A percentile compares a stretch with the other conserved stretches of the same genome.
These are phyloP conservation scores for Ophiosphaerella narmari DNA, from an alignment of 2,329 filamentous ascomycete genomes.

Conservation along the genomic window DNA sequence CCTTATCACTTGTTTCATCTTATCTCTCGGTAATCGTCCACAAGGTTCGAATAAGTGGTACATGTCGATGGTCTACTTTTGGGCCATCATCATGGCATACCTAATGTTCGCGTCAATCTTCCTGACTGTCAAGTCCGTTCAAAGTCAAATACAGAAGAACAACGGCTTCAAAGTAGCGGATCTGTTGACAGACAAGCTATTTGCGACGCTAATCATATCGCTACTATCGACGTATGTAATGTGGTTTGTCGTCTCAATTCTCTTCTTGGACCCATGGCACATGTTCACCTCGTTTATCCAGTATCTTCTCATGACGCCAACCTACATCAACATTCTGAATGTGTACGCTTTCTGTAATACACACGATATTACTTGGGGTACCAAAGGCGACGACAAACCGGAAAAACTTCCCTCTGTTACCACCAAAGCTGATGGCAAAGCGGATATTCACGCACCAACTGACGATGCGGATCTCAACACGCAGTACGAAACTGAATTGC, in stretches of 20 bases:
- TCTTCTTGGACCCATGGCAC: conserved; percentile 99
- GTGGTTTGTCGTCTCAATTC: conserved; percentile 86
- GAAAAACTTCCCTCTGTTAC: conserved; percentile 87
- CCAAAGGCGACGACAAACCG: conserved; percentile 95
- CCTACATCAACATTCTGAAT: conserved; percentile 98
- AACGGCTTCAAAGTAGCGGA: conserved; percentile 71
- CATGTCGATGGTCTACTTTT: conserved; percentile 98
- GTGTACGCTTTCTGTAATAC: conserved; percentile 99
- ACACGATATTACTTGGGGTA: conserved; percentile 97
- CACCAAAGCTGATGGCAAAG: conserved; percentile 92
- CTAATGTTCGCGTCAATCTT: conserved; percentile 93
- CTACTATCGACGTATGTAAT: conserved; percentile 90
- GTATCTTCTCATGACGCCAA: conserved; percentile 92
- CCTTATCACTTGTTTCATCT: conserved; percentile 90
- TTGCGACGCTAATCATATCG: conserved; percentile 92
- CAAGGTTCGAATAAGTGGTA: conserved; percentile 93
- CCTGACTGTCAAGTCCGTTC: conserved; percentile 86
- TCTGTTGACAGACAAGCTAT: conserved; percentile 84
- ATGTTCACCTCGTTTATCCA: conserved; percentile 95
- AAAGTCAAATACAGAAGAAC: conserved; percentile 65
- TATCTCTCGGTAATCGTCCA: conserved; percentile 91
- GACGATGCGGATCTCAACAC: conserved; percentile 95
- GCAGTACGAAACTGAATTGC: conserved; percentile 86
- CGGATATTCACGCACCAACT: conserved; percentile 81
- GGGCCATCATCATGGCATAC: conserved; percentile 91